A percentile compares a stretch with the other conserved stretches of the same genome.
Evolutionary conservation across 2,329 filamentous ascomycete species (phyloP).

Genomic region (Diaporthe velutina): DNA sequence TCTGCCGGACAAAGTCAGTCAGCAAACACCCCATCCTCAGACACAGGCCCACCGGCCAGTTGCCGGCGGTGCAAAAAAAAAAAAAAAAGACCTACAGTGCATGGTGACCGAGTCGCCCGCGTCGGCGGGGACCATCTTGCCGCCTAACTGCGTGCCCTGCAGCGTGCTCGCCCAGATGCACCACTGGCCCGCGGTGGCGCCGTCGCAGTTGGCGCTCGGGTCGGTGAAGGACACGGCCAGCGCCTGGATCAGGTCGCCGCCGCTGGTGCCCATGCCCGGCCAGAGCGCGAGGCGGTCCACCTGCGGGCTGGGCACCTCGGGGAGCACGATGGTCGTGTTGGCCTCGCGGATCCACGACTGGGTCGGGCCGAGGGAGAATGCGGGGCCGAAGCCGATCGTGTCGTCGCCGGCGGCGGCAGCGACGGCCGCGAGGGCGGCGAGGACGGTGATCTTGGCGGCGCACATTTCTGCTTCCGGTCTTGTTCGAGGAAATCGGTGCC

Average conservation of each 20-base stretch:
- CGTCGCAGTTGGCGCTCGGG: conserved; percentile 14
- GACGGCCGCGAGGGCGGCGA: neutral
- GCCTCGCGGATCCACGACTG: conserved; percentile 22
- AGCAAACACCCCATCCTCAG: neutral
- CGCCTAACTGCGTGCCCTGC: conserved; percentile 15
- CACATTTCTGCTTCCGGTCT: neutral
- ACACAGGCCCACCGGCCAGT: neutral
- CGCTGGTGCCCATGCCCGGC: conserved; percentile 25
- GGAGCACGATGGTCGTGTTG: conserved; percentile 27
- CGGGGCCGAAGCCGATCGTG: conserved; percentile 16
- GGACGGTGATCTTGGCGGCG: neutral
- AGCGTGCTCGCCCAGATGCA: conserved; percentile 24
- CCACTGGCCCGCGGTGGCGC: conserved; percentile 11
- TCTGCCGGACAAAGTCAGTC: neutral
- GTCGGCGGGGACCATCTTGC: conserved; percentile 2
- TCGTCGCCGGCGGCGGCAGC: neutral
- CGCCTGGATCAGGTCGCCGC: conserved; percentile 30
- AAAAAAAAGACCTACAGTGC: conserved; percentile 2
- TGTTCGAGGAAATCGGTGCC: neutral
- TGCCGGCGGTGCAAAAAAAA: neutral
- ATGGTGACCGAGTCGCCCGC: conserved; percentile 22
- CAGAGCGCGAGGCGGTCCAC: neutral
- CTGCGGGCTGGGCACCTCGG: conserved; percentile 6
- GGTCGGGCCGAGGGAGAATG: conserved; percentile 20
- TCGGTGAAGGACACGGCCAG: conserved; percentile 8